Evolutionary conservation across 2,329 filamentous ascomycete genomes (phyloP), one percentile per base, ranked within the genome.

Genomic region (Dichotomopilus funicola): DNA sequence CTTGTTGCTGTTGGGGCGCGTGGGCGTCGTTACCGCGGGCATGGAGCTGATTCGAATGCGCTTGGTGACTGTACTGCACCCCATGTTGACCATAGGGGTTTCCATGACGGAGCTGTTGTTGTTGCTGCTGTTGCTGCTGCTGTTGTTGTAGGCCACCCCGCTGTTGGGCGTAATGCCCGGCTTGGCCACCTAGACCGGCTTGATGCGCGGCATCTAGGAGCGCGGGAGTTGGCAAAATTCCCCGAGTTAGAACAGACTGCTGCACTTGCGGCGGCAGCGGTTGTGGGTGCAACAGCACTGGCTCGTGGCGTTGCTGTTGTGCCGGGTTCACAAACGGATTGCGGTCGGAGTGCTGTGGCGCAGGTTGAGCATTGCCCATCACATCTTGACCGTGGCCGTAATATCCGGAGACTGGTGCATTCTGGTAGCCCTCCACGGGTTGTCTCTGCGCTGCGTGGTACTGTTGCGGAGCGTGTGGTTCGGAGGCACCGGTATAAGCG

Each of bases 381-480:
- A 27, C 19, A 31, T 35, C 42, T 52, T 61, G 55, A 48, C 61
- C 57, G 54, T 27, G 19, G 19, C 19, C 19, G 19, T 27, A 27
- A 27, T 27, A 27, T 3, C 19, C 72, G 54, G 81, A 81, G 4
- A 72, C 69, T 7, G 78, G 78, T 6, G 77, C 75, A 31, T 73
- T 73, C 36, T 75, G 73, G 59, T 78, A 72, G 50, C 69, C 71
- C 41, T 71, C 71, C 51, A 75, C 69, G 9, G 77, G 75, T 12
- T 78, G 67, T 19, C 74, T 73, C 34, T 77, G 76, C 42, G 70
- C 66, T 11, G 78, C 73, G 50, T 79, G 77, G 54, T 80, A 76
- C 64, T 82, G 78, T 49, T 84, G 82, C 6, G 83, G 82, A 43
- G 78, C 81, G 42, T 72, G 73, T 11, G 83, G 81, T 64, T 80